Base-by-base conservation (phyloP, 78 protist genomes). In the Dictyostelium citrinum region DNA sequence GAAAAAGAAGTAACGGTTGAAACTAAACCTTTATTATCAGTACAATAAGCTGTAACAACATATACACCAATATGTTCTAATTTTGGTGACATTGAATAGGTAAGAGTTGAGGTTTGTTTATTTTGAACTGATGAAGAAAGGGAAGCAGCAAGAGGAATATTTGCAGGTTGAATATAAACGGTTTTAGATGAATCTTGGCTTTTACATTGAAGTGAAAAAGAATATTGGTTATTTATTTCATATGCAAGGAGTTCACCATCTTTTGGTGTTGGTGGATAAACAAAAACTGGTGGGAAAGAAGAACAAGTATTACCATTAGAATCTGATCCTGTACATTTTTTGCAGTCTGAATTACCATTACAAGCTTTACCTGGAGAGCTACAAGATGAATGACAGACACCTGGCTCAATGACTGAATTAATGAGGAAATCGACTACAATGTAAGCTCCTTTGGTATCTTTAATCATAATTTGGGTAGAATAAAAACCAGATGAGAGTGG, bases 361-460 rank as follows among this genome's bases (percentile, higher is more conserved):
- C 90, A 83, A 5, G 43, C 16, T 6, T 0, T 12, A 6, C 51
- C 45, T 3, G 16, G 0, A 7, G 35, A 51, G 17, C 16, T 6
- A 22, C 85, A 64, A 64, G 31, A 17, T 9, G 49, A 1, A n/a
- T 81, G 85, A 16, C 90, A 83, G 10, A 35, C n/a, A 64, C 90
- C 90, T 17, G 49, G 43, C 7, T 83, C 29, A 7, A 37, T 22
- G 2, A 61, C 51, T 17, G 88, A 82, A 58, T 81, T 80, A 22
- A 90, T 12, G 68, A 90, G 75, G 72, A 82, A 90, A 81, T 90
- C 95, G 29, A 79, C 58, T 5, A 83, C 95, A 77, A 81, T 46
- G 35, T 64, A 78, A n/a, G 43, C 39, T 3, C 10, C 22, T 14
- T 49, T 9, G 3, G 51, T 35, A 45, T 90, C 95, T 16, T 79